Evolutionary conservation across 2,329 filamentous ascomycete genomes (phyloP), one percentile per base, ranked within the genome.

Genomic region (Fusarium sp.): DNA sequence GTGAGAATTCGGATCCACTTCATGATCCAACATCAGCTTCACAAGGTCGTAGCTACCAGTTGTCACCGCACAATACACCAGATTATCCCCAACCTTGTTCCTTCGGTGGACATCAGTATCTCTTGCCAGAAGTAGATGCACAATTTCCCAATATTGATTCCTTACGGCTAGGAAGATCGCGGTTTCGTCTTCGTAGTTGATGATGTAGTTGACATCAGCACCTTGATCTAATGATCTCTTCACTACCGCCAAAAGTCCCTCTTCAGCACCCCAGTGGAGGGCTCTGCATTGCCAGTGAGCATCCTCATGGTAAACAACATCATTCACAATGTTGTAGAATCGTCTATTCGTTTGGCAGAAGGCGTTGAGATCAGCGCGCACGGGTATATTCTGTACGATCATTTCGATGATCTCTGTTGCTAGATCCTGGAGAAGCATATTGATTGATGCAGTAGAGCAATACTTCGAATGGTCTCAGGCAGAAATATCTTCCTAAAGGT

Each of bases 381-480:
- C 17, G 1, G 26, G 11, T 2, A 70, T 14, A 10, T 58, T 7
- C 14, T 30, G 26, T 2, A 53, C 33, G 10, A 70, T 46, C 4
- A 26, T 13, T 8, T 62, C 41, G 5, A 70, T 35, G 6, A 70
- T 23, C 11, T 70, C 67, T 7, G 67, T 53, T 3, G 61, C 54
- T 2, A 70, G 20, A 15, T 20, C 18, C 23, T 50, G 30, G 4
- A 62, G 27, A 7, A 27, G 11, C 67, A 70, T 70, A 17, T 7
- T 30, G 13, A 7, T 2, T 5, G 5, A 3, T 18, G 10, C 6
- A 7, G 0, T 12, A 2, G 4, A 14, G 18, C 4, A 11, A 11
- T 9, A 3, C 9, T 2, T 12, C 13, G 0, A 12, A 18, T 4
- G 10, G n/a, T 14, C 3, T 7, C 8, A n/a, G 20, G 3, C 7